Base-by-base conservation (phyloP, 1,284 basidiomycete species). In the Moniliophthora roreri region DNA sequence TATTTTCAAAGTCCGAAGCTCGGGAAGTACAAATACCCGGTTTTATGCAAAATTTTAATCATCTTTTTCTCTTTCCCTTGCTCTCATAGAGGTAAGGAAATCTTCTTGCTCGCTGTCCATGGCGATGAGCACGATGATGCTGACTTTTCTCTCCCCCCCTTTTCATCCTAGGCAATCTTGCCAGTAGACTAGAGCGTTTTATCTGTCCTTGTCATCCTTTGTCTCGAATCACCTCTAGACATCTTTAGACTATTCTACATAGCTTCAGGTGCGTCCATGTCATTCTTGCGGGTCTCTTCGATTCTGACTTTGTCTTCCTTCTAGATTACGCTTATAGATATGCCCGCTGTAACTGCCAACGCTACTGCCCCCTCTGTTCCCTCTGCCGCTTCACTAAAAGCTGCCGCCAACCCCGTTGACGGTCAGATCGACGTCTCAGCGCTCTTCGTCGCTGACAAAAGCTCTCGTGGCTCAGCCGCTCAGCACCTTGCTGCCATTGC, bases 401-500 rank as follows among this genome's bases (percentile, higher is more conserved):
- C 84, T 55, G 74, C 75, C 60, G 76, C 78, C 51, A 66, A 68
- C 54, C 73, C 78, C 58, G 76, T 75, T 52, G 78, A 80, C 54
- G 79, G 77, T 62, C 78, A 84, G 64, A 69, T 87, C 59, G 84
- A 90, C 68, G 69, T 87, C 58, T 65, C 84, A 45, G 69, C 82
- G 55, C 84, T 92, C 60, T 89, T 91, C 63, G 79, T 77, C 60
- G 73, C 85, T 61, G 90, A 91, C 75, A 90, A 89, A 73, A 76
- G 84, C 57, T 74, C 82, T 54, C 88, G 90, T 67, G 81, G 84
- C 48, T 75, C 85, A 55, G 85, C 91, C 40, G 85, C 82, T 59
- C 74, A 82, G 62, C 78, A 85, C 52, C 82, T 98, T 63, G 87
- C 84, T 63, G 80, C 84, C 54, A 74, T 82, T 66, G 84, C 82